Evolutionary conservation across 2,329 filamentous ascomycete genomes (phyloP), one percentile per base, ranked within the genome.

Genomic region (Macroventuria anomochaeta): DNA sequence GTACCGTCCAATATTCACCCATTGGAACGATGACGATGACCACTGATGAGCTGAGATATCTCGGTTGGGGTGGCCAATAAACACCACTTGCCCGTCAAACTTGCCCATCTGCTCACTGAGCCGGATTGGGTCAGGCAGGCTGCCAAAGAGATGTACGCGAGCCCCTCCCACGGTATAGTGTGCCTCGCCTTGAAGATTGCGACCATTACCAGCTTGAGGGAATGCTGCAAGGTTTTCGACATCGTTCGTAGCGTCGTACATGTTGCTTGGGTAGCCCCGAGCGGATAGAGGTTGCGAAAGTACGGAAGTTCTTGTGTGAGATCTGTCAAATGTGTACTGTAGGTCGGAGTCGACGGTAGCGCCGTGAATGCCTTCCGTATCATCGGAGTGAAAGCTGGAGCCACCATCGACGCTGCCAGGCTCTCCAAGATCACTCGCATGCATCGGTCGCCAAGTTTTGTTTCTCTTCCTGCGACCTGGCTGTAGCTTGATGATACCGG

Each of bases 11-110:
- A 80, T 74, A 50, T 78, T 78, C 41, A 73, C 68, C 79, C 79
- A 81, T 33, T 76, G 66, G 38, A 69, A 78, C 3, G 73, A 65
- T 1, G 52, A 46, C 0, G 54, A 52, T 6, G 75, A 76, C 79
- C 79, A 81, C 53, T 79, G 76, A 46, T 80, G 79, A 2, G 78
- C 79, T 21, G 76, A 76, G 4, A 80, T 70, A 49, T 80, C 77
- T 39, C 77, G 73, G 53, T 80, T 80, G 0, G 77, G 77, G 57
- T 81, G 77, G 41, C 76, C 73, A 26, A 79, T 74, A 64, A 80
- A 80, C 12, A 76, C 68, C 15, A 80, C 65, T 53, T 79, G 72
- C 7, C 78, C 78, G 41, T 79, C 69, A 23, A 70, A 67, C 3
- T 62, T 48, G 11, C 69, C 68, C 31, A 60, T 56, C 25, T 69